Evolutionary conservation across 345 rosid genomes (phyloP).

Genomic region (Brassica nigra): DNA sequence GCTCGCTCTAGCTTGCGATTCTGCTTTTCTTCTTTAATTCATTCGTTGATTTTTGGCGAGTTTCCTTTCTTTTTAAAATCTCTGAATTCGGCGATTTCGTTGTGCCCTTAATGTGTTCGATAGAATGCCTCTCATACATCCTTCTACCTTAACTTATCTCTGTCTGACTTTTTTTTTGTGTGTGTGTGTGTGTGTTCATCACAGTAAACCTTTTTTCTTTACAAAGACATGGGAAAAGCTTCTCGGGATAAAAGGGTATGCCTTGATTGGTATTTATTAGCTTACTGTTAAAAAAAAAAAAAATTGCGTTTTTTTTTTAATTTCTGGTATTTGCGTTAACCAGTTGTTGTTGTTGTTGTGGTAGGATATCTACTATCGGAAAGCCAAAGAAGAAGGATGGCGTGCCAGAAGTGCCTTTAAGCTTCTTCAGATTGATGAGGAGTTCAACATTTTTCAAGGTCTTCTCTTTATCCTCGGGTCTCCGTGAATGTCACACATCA

Average conservation of each 20-base stretch:
- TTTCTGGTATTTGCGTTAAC: not conserved
- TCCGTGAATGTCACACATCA: too few species aligned
- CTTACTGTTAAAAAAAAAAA: not conserved
- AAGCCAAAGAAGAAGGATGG: conserved; percentile 99
- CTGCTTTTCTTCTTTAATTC: not conserved
- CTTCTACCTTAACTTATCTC: not conserved
- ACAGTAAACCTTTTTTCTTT: not conserved
- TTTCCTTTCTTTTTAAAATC: not conserved
- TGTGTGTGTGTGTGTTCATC: not conserved
- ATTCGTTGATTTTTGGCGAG: not conserved
- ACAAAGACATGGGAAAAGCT: conserved; percentile 77
- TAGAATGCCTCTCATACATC: not conserved
- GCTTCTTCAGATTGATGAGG: conserved; percentile 94
- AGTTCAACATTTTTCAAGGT: conserved; percentile 95
- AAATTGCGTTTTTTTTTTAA: not conserved
- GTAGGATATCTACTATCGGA: conserved; percentile 89
- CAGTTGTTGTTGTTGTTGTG: not conserved
- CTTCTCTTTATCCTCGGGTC: not conserved
- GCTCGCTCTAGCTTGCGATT: not conserved
- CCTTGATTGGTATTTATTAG: not conserved
- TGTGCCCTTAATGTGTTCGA: conserved; percentile 1
- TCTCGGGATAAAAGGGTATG: conserved; percentile 88
- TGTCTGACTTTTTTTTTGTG: not conserved
- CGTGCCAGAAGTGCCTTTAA: conserved; percentile 97
- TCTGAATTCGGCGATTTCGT: not conserved